Base-by-base conservation (phyloP, 495 filamentous ascomycete genomes). In the Pyrenula aspistea region DNA sequence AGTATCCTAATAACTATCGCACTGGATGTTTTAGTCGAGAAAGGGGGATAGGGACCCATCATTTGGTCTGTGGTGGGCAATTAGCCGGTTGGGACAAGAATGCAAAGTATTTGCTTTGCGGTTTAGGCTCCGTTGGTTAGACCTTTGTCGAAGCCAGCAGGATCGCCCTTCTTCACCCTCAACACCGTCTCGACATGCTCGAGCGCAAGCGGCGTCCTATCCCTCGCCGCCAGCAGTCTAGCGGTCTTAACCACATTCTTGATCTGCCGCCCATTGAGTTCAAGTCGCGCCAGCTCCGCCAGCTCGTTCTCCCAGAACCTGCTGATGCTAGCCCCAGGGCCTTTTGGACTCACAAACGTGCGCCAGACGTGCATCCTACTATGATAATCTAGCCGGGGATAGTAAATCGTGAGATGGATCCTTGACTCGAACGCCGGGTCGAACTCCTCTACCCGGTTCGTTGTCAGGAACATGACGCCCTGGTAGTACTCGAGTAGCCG, bases 401-500 rank as follows among this genome's bases (percentile, higher is more conserved):
- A 81, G 21, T 64, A 61, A n/a, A 82, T 59, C 2, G 66, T 67
- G 20, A 81, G 63, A 58, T 81, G 73, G 56, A 82, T 77, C 2
- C 76, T 73, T 11, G 71, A 74, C 53, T 73, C 67, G 57, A 83
- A 77, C 1, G 77, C 77, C 0, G 68, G 59, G 25, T 82, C 79
- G 56, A 83, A 75, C 31, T 69, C 60, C 3, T 69, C 64, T 15
- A 73, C 65, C 2, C 76, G 73, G 61, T 82, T 83, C 25, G 77
- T 82, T 0, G 78, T 81, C 51, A 83, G 74, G 68, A 84, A 83
- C 58, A 84, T 68, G 56, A 84, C 80, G 22, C 83, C 83, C 63
- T 65, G 57, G 70, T 77, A 61, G 69, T 82, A 77, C 59, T 80
- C 70, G 53, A 82, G 56, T 67, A 80, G 58, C 55, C 77, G 66